Evolutionary conservation across 176 grass and related monocot genomes (phyloP), one percentile per base, ranked within the genome.

Genomic region (Poa annua): DNA sequence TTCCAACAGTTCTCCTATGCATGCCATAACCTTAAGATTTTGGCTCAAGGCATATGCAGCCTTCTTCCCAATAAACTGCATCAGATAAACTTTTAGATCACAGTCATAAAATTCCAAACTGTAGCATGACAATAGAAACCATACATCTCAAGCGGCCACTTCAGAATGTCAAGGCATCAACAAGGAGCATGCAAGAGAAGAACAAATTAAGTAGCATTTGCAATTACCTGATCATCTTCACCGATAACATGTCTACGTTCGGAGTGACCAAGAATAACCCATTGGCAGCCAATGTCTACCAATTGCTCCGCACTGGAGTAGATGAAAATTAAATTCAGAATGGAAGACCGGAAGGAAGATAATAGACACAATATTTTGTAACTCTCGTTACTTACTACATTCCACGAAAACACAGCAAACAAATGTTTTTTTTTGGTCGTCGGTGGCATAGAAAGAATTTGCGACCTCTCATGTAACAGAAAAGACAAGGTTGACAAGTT

Each of bases 191-290:
- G 35, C 42, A 72, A n/a, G 41, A 42, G 41, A 57, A 59, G 65
- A 26, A 36, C 15, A 29, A 61, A 88, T 39, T 51, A 10, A 34
- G 61, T 56, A 68, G 55, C 55, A 77, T 64, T 39, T 60, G 13
- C 20, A 74, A 2, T 57, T 86, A 99, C 96, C 89, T 92, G 49
- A 78, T 99, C 89, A 89, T 92, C 55, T 93, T 99, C 96, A n/a
- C 96, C 91, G 15, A 99, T 87, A 47, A 99, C 60, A 84, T 99
- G 89, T 53, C 96, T 86, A 50, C 93, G 91, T 73, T 96, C 93
- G 0, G 96, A 99, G 59, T 99, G 96, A 32, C 96, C 96, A 86
- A 99, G 93, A 92, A 99, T 89, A 68, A 96, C 96, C 96, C 96
- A 99, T 85, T 92, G 82, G 79, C 91, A 92, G 14, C 96, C 96